These are phyloP conservation scores for Microcos paniculata DNA, from an alignment of 345 rosid genomes.

Conservation along the genomic window DNA sequence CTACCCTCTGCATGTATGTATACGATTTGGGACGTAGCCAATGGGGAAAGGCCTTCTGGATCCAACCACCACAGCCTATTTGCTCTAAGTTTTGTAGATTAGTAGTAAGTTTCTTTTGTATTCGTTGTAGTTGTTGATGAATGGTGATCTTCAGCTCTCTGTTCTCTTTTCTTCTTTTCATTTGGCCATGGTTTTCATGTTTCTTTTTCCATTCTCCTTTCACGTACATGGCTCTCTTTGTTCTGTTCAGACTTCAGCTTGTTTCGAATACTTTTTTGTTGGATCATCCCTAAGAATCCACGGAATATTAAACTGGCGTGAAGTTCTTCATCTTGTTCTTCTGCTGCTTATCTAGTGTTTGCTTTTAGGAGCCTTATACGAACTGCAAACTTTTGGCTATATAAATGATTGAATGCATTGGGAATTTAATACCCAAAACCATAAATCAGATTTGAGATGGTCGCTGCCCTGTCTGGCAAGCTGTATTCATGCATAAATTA, in stretches of 20 bases:
- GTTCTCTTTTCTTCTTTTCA: background rate
- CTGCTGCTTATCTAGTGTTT: background rate
- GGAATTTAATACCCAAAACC: slow-evolving; percentile 9
- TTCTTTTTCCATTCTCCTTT: background rate
- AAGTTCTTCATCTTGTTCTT: background rate
- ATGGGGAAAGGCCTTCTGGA: background rate
- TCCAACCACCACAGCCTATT: background rate
- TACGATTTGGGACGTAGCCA: background rate
- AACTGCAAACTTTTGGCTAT: background rate
- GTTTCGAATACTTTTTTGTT: background rate
- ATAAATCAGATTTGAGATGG: background rate
- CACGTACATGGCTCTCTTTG: background rate
- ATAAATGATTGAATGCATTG: background rate
- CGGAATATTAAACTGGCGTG: background rate
- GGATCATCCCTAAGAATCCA: background rate
- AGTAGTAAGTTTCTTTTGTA: no score
- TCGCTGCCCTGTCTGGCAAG: background rate
- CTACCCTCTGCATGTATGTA: background rate
- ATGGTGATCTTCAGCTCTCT: background rate
- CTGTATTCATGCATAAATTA: slow-evolving; percentile 1
- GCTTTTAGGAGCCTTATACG: background rate
- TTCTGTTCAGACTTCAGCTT: background rate
- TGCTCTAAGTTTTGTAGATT: background rate
- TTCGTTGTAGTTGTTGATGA: background rate
- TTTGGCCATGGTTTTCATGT: background rate